Base-by-base conservation (phyloP, 1,284 basidiomycete genomes). In the Fomitiporia mediterranea region DNA sequence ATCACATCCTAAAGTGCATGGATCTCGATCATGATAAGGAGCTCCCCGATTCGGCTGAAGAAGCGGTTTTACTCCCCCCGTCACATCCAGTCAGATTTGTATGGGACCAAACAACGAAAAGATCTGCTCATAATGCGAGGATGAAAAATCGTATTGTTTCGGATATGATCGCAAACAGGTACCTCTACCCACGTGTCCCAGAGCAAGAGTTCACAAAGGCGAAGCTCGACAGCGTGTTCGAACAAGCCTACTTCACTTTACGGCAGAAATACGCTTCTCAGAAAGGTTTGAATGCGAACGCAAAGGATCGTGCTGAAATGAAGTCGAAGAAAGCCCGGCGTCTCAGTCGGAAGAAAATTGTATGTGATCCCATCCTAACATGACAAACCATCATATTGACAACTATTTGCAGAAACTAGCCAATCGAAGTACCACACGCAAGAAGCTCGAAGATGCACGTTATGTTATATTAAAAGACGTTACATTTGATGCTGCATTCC, bases 71-170 rank as follows among this genome's bases (percentile, higher is more conserved):
- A 1, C 62, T 83, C 2, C 68, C 68, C 2, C 60, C 71, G 5
- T 65, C 72, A 19, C 75, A 82, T 19, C 78, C 84, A 2, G 72
- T 89, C 8, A 82, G 86, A 13, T 89, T 89, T 63, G 82, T 87
- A 2, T 89, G 86, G 86, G 80, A 83, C 55, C 86, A 85, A 67
- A 89, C 86, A 0, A 73, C 77, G 7, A 85, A 80, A 58, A 84
- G 88, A 62, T 87, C 84, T 0, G 73, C 80, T 19, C 86, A 88
- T 62, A 89, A 89, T 58, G 71, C 73, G 4, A 75, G 77, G 5
- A 89, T 88, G 86, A 88, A 84, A 69, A 69, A 73, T 15, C 80
- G 81, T 15, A 66, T 88, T 11, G 64, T 88, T 23, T 70, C 70
- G 4, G 83, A 87, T 63, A 68, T 89, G 52, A 82, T 76, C 54